These are phyloP conservation scores for Adansonia gregorii DNA, from an alignment of 441 rosid species.

Conservation along the genomic window DNA sequence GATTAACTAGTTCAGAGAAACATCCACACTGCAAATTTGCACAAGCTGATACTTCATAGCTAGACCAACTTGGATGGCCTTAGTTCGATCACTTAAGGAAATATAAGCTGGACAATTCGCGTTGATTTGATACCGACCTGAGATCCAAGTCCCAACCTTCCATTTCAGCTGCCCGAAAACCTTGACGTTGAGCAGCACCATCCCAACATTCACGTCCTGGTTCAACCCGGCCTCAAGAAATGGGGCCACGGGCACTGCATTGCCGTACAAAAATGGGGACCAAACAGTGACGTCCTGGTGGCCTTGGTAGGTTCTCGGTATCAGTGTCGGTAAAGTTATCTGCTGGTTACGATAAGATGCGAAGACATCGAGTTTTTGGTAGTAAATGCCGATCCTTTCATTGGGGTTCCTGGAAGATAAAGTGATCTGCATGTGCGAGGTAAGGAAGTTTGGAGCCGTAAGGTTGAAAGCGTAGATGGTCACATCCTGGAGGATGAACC, in stretches of 20 bases:
- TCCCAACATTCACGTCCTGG: constrained; percentile 60
- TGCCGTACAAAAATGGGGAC: constrained; percentile 66
- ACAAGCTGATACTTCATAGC: constrained; percentile 56
- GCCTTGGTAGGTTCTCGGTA: constrained; percentile 67
- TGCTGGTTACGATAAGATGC: constrained; percentile 73
- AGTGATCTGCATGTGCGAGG: constrained; percentile 59
- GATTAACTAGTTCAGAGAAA: constrained; percentile 24
- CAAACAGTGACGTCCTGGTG: constrained; percentile 58
- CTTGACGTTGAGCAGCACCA: constrained; percentile 54
- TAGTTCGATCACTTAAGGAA: constrained; percentile 28
- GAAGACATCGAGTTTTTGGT: constrained; percentile 51
- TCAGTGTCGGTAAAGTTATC: constrained; percentile 52
- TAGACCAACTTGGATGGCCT: constrained; percentile 34
- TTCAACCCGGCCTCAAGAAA: constrained; percentile 43
- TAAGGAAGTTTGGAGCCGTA: constrained; percentile 45
- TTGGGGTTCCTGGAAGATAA: constrained; percentile 65
- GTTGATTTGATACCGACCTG: constrained; percentile 53
- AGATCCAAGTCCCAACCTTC: constrained; percentile 75
- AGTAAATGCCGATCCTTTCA: constrained; percentile 60
- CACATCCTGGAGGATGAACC: constrained; percentile 63
- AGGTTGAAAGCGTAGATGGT: constrained; percentile 61
- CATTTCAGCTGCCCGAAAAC: constrained; percentile 59
- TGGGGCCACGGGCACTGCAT: constrained; percentile 53
- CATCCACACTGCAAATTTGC: constrained; percentile 56
- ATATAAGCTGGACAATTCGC: constrained; percentile 69